phyloP scores from a whole-genome alignment of 805 yeast species.

The Pichia paraexigua region DNA sequence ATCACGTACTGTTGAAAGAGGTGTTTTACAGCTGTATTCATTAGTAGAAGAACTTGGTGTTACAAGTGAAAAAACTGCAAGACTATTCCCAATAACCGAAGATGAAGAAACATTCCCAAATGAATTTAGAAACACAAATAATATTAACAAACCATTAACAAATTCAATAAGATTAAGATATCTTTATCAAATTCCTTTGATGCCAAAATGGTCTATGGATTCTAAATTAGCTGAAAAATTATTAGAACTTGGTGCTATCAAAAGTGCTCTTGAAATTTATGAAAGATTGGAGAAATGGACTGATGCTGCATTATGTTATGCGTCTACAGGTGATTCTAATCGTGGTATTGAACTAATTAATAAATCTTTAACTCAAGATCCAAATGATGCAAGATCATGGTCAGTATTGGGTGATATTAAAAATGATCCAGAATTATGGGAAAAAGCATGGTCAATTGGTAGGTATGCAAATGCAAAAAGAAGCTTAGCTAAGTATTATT shows the following conservation, averaged over 20 bases:
- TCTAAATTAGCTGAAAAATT: conserved; percentile 75
- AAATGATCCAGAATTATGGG: conserved; percentile 71
- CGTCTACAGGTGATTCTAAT: conserved; percentile 67
- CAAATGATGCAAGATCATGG: conserved; percentile 75
- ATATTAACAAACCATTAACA: conserved; percentile 21
- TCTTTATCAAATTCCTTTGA: conserved; percentile 64
- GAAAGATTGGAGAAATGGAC: conserved; percentile 66
- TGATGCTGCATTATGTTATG: conserved; percentile 86
- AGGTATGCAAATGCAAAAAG: conserved; percentile 79
- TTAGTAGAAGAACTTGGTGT: conserved; percentile 82
- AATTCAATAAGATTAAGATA: conserved; percentile 53
- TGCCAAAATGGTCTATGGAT: conserved; percentile 85
- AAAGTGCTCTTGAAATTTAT: conserved; percentile 84
- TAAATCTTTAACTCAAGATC: conserved; percentile 44
- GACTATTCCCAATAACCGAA: conserved; percentile 40
- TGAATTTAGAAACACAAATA: conserved; percentile 12
- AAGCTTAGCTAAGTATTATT: conserved; percentile 66
- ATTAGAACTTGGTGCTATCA: conserved; percentile 75
- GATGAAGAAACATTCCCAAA: conserved; percentile 22
- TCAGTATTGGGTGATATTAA: conserved; percentile 81
- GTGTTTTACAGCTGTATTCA: conserved; percentile 86
- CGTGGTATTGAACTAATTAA: conserved; percentile 57
- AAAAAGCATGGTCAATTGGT: conserved; percentile 79
- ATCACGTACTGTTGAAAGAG: conserved; percentile 87
- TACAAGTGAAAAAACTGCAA: conserved; percentile 42